phyloP scores from a whole-genome alignment of 1,284 basidiomycete genomes.

The Trichosporon faecale region DNA sequence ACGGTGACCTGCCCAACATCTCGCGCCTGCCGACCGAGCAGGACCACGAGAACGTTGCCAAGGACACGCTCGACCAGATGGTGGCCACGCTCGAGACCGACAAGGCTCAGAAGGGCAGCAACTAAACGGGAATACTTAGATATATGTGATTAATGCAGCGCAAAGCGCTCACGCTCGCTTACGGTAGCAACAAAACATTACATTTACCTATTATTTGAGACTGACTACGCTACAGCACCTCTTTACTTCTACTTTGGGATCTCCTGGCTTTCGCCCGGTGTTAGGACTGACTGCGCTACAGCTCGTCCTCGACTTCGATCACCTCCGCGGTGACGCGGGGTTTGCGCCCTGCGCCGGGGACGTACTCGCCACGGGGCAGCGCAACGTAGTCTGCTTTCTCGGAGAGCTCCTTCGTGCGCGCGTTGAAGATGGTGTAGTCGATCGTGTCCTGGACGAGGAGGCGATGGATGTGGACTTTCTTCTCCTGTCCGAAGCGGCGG shows the following conservation, averaged over 20 bases:
- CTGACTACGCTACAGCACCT: not conserved
- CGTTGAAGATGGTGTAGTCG: constrained; percentile 66
- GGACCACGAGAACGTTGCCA: not conserved
- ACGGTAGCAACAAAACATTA: not conserved
- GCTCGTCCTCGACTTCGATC: not conserved
- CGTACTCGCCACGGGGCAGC: constrained; percentile 33
- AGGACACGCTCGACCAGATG: not conserved
- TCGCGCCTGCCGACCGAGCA: not conserved
- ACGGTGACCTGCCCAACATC: not conserved
- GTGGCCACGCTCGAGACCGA: not conserved
- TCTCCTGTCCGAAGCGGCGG: constrained; percentile 78
- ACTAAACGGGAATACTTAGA: not conserved
- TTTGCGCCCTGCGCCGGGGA: not conserved
- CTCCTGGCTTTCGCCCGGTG: not conserved
- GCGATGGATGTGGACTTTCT: constrained; percentile 74
- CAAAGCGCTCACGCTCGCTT: no score
- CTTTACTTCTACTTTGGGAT: not conserved
- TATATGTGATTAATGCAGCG: not conserved
- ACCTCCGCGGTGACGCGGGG: not conserved
- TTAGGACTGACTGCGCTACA: not conserved
- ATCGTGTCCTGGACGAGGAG: constrained; percentile 80
- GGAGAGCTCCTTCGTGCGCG: constrained; percentile 29
- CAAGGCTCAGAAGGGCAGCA: not conserved
- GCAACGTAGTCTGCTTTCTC: constrained; percentile 40
- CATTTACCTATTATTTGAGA: not conserved